A percentile compares a stretch with the other conserved stretches of the same genome.
These are phyloP conservation scores for Trichaptum fuscoviolaceum DNA, from an alignment of 768 basidiomycete species.

Conservation along the genomic window DNA sequence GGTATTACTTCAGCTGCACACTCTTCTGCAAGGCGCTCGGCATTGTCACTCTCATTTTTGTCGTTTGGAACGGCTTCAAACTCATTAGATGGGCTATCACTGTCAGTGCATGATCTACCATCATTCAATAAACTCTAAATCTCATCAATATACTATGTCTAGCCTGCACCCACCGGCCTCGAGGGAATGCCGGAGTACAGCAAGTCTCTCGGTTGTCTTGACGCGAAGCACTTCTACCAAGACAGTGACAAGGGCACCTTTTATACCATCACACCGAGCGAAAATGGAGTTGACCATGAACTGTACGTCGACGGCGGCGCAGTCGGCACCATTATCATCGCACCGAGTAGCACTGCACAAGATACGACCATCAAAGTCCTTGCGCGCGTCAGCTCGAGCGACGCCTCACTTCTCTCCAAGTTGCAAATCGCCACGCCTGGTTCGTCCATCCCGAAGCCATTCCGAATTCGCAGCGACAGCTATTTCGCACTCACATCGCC, in stretches of 20 bases:
- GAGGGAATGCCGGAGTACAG: conserved; percentile 54
- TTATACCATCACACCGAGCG: not conserved
- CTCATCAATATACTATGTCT: not conserved
- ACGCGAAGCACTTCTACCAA: not conserved
- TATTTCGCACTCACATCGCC: conserved; percentile 33
- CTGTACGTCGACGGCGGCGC: conserved; percentile 46
- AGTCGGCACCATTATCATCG: conserved; percentile 46
- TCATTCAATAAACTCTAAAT: not conserved
- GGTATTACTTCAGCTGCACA: conserved; percentile 35
- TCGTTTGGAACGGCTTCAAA: conserved; percentile 38
- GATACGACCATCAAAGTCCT: conserved; percentile 41
- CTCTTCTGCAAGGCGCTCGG: conserved; percentile 53
- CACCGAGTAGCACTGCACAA: conserved; percentile 33
- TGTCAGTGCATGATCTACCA: conserved; percentile 26
- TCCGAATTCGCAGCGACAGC: conserved; percentile 39
- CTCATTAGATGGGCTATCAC: conserved; percentile 43
- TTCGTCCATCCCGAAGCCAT: conserved; percentile 16
- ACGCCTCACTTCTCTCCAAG: not conserved
- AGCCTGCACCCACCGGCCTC: conserved; percentile 47
- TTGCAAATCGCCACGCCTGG: not conserved
- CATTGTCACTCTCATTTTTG: conserved; percentile 38
- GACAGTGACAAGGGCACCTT: not conserved
- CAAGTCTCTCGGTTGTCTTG: conserved; percentile 13
- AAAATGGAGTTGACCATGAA: not conserved
- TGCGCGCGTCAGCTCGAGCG: not conserved